A percentile compares a stretch with the other conserved stretches of the same genome.
Evolutionary conservation across 345 rosid genomes (phyloP).

Genomic region (Melaleuca alternifolia): DNA sequence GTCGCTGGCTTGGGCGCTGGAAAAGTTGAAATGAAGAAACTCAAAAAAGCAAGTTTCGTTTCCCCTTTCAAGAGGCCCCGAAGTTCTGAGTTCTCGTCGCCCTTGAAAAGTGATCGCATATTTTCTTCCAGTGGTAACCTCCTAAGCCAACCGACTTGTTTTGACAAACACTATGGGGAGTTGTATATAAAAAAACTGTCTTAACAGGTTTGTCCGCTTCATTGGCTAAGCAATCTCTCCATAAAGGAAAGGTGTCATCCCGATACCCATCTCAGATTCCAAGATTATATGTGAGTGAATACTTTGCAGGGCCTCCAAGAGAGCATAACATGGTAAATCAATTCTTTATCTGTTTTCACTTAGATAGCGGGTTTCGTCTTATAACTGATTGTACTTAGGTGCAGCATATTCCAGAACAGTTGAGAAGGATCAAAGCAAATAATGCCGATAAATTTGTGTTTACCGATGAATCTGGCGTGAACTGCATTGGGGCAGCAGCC

Average conservation of each 20-base stretch:
- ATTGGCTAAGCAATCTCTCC: slow-evolving; percentile 17
- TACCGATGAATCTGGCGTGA: slow-evolving; percentile 37
- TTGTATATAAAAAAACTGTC: slow-evolving; percentile 5
- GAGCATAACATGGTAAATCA: slow-evolving; percentile 35
- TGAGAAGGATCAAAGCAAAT: slow-evolving; percentile 33
- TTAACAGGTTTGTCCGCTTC: slow-evolving; percentile 48
- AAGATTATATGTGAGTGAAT: slow-evolving; percentile 60
- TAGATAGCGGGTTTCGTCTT: not conserved
- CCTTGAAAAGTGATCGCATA: slow-evolving; percentile 36
- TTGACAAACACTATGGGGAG: not conserved
- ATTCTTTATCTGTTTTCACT: not conserved
- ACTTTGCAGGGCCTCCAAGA: slow-evolving; percentile 45
- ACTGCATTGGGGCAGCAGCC: slow-evolving; percentile 43
- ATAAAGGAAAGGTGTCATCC: slow-evolving; percentile 39
- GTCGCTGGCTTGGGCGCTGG: slow-evolving; percentile 12
- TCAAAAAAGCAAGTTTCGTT: slow-evolving; percentile 26
- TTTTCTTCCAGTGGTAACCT: slow-evolving; percentile 40
- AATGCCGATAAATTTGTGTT: slow-evolving; percentile 53
- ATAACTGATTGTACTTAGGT: slow-evolving; percentile 16
- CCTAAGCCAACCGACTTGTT: slow-evolving; percentile 2
- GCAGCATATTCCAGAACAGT: slow-evolving; percentile 25
- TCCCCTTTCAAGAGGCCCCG: slow-evolving; percentile 88
- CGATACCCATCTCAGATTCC: slow-evolving; percentile 49
- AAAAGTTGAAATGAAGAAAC: slow-evolving; percentile 39
- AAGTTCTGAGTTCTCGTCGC: slow-evolving; percentile 46